phyloP scores from a whole-genome alignment of 352 stramenopile genomes.

The Globisporangium barbulae region DNA sequence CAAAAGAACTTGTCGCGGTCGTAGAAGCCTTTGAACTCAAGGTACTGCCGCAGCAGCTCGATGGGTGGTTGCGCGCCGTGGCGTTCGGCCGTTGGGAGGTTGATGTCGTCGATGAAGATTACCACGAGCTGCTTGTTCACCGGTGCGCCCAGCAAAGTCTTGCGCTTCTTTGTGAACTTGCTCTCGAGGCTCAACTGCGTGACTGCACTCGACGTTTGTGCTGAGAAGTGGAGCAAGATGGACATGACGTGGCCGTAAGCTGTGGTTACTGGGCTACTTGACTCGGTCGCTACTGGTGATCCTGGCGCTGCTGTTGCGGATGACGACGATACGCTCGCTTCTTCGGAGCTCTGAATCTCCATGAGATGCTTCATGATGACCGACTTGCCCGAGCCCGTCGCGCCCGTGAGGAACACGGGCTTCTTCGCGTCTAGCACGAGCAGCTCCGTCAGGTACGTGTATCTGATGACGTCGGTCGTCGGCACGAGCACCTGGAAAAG shows the following conservation, averaged over 20 bases:
- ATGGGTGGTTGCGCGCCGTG: slow-evolving; percentile 74
- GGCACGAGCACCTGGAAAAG: slow-evolving; percentile 64
- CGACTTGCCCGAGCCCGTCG: slow-evolving; percentile 88
- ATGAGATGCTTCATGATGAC: slow-evolving; percentile 78
- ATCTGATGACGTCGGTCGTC: slow-evolving; percentile 62
- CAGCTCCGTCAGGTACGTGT: slow-evolving; percentile 53
- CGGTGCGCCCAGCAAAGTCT: slow-evolving; percentile 88
- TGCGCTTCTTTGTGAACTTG: slow-evolving; percentile 91
- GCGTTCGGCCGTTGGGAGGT: slow-evolving; percentile 82
- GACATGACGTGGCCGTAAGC: slow-evolving; percentile 34
- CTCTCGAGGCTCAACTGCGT: slow-evolving; percentile 87
- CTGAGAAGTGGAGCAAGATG: slow-evolving; percentile 81
- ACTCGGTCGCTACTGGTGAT: background rate
- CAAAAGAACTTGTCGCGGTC: slow-evolving; percentile 84
- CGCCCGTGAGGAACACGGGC: slow-evolving; percentile 85
- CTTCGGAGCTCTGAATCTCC: slow-evolving; percentile 4
- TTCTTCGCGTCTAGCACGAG: slow-evolving; percentile 55
- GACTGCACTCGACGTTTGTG: slow-evolving; percentile 77
- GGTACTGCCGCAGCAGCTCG: slow-evolving; percentile 68
- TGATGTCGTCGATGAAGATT: slow-evolving; percentile 90
- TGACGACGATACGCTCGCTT: background rate
- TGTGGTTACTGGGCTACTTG: background rate
- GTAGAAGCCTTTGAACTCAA: slow-evolving; percentile 74
- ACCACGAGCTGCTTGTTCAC: slow-evolving; percentile 68
- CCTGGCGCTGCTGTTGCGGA: background rate